Base-by-base conservation (phyloP, 176 grass and related monocot genomes). In the Saccharum officinarum region DNA sequence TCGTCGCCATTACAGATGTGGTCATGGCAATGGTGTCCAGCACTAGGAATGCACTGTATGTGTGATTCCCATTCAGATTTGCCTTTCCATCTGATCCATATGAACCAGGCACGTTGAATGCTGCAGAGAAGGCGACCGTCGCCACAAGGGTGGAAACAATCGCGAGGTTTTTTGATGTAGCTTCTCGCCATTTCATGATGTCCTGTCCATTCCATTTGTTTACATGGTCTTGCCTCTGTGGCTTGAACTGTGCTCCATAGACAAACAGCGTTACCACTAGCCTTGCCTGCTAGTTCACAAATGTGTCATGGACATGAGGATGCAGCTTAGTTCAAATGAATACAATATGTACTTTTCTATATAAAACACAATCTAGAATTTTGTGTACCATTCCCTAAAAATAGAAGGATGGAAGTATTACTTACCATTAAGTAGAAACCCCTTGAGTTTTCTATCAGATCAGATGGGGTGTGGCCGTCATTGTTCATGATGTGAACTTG, bases 101-200 rank as follows among this genome's bases (percentile, higher is more conserved):
- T 12, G 87, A 87, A 44, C 91, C 87, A 3, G 88, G 91, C 22
- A 93, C 81, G 15, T 90, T 93, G 84, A 93, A 90, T 41, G 91
- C 81, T 11, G 91, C 91, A 2, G 84, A 93, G 62, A 93, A 93
- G 46, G 87, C 91, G 5, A 90, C 69, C 6, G 88, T 84, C 4
- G 80, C 91, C 30, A 93, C 82, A 5, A 93, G 78, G 2, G 86
- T 86, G 25, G 80, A 83, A n/a, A 93, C 84, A 38, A 93, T 59
- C 5, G 79, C 82, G 0, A 89, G 83, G 17, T 92, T 89, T 8
- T 90, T 87, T 0, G 79, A 87, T 11, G 80, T 86, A 11, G 14
- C 50, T 31, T 75, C 79, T 26, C 80, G 69, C 90, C 86, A 92
- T 83, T 87, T 90, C 68, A 86, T 38, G 34, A 73, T 50, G 22